phyloP scores from a whole-genome alignment of 2,329 filamentous ascomycete species.

The Trichophyton verrucosum region DNA sequence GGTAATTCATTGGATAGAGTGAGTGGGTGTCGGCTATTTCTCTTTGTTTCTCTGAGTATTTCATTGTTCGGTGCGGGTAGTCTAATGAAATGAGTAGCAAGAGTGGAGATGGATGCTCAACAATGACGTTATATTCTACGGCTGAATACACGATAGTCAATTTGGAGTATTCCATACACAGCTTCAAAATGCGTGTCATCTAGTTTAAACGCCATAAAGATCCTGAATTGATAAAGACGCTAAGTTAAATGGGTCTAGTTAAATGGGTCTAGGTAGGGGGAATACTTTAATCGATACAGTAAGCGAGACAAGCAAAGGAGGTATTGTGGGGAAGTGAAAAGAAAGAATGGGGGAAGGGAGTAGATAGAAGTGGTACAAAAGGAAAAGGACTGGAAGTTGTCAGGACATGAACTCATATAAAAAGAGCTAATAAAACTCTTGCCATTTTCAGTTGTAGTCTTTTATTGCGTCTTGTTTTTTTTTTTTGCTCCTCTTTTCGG shows the following conservation, averaged over 20 bases:
- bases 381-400: background rate
- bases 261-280: background rate
- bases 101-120: background rate
- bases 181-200: background rate
- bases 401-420: background rate
- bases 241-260: constrained; percentile 1
- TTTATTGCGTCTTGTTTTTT: background rate
- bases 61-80: background rate
- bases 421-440: background rate
- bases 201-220: background rate
- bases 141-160: background rate
- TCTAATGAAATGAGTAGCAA: background rate
- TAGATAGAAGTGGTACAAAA: constrained; percentile 1
- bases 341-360: background rate
- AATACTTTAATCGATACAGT: background rate
- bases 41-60: background rate
- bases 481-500: background rate
- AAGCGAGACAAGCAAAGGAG: background rate
- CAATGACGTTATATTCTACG: background rate
- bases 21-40: background rate
- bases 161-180: background rate
- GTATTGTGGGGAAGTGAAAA: background rate
- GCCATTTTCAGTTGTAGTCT: background rate
- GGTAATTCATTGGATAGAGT: background rate
- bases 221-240: background rate